Evolutionary conservation across 352 stramenopile species (phyloP), one percentile per base, ranked within the genome.

Genomic region (Globisporangium alternatum): DNA sequence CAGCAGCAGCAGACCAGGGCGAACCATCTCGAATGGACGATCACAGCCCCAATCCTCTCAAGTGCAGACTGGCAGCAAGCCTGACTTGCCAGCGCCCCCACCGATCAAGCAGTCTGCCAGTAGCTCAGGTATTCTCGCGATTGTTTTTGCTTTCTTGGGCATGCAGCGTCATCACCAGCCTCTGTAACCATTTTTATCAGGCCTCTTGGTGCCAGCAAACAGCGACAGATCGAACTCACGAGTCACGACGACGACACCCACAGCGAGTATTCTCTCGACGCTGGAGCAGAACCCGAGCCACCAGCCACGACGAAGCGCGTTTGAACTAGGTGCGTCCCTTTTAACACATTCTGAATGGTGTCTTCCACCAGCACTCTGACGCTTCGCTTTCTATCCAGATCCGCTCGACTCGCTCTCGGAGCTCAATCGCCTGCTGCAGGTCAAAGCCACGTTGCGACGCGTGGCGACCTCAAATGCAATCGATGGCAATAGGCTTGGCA

Each of bases 381-480:
- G 35, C 9, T 41, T 52, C 21, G 19, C 2, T 49, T 49, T 62
- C 7, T 64, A 15, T 41, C 9, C 48, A 74, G 78, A 87, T 62
- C 75, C 78, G 2, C 58, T 85, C 5, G 72, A 87, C 43, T 78
- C 71, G 47, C 68, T 87, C 10, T 85, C 78, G 3, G 78, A 87
- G 53, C 72, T 87, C 35, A 87, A 84, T 51, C 74, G 78, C 13
- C 51, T 87, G 49, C 65, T 87, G 5, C 77, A 71, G n/a, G 74
- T 83, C 60, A 87, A 87, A 60, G 78, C 76, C 44, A 76, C 71
- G 35, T 60, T 87, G 19, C 67, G 76, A 22, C 54, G 71, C 13
- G 70, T 65, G 7, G 68, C 60, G 31, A 73, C 52, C 56, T 66
- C 51, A 2, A 44, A n/a, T n/a, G 48, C 35, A 15, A 17, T 1